phyloP scores from a whole-genome alignment of 1,284 basidiomycete species.

The Rhodotorula sp. region DNA sequence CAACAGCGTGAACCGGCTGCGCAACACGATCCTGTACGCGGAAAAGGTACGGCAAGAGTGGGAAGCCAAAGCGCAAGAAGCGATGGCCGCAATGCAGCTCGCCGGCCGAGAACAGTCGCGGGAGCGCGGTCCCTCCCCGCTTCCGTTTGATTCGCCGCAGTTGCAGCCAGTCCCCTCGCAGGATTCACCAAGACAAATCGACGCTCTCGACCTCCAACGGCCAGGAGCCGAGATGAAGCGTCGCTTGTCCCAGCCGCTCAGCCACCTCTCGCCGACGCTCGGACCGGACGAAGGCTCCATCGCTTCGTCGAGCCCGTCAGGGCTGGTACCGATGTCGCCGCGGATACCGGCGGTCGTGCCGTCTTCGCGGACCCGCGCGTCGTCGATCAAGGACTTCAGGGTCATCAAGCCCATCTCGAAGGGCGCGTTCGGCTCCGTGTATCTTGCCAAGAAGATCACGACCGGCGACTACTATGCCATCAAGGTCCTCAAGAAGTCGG shows the following conservation, averaged over 20 bases:
- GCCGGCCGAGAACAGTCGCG: constrained; percentile 51
- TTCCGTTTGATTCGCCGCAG: constrained; percentile 52
- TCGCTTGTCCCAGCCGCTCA: constrained; percentile 44
- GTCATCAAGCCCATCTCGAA: constrained; percentile 99
- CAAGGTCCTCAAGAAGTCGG: constrained; percentile 98
- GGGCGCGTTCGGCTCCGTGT: constrained; percentile 97
- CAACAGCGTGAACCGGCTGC: constrained; percentile 92
- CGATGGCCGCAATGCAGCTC: constrained; percentile 61
- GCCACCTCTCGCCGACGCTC: constrained; percentile 31
- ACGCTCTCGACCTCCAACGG: constrained; percentile 44
- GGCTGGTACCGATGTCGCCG: constrained; percentile 71
- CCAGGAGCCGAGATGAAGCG: constrained; percentile 27
- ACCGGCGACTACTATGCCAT: constrained; percentile 99
- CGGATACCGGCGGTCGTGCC: constrained; percentile 76
- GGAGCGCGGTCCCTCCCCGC: constrained; percentile 55
- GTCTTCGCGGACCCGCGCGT: constrained; percentile 72
- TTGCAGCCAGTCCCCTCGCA: constrained; percentile 33
- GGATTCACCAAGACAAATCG: constrained; percentile 21
- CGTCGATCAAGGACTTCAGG: constrained; percentile 98
- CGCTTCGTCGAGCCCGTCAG: constrained; percentile 30
- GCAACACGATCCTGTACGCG: constrained; percentile 95
- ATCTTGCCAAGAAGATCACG: constrained; percentile 94
- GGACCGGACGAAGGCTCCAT: constrained; percentile 14
- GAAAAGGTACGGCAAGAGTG: constrained; percentile 97
- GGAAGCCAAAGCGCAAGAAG: constrained; percentile 77